These are phyloP conservation scores for Elsinoe fawcettii DNA, from an alignment of 2,329 filamentous ascomycete genomes.

Conservation along the genomic window DNA sequence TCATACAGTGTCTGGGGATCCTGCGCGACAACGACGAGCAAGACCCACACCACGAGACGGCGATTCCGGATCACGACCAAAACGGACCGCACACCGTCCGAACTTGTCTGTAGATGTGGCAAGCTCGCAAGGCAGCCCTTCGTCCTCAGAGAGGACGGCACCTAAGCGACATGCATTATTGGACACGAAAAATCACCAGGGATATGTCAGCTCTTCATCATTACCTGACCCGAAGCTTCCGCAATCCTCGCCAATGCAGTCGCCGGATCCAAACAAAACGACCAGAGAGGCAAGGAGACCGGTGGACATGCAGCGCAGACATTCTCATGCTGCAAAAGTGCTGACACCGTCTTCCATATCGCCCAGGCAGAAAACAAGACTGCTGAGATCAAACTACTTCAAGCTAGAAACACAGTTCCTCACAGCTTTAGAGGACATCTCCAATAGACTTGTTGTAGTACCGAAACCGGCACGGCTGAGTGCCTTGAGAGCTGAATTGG, in stretches of 20 bases:
- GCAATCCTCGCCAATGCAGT: background rate
- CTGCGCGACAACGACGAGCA: constrained; percentile 38
- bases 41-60: constrained; percentile 26
- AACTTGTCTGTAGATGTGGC: constrained; percentile 11
- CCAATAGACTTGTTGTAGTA: constrained; percentile 72
- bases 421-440: constrained; percentile 73
- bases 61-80: background rate
- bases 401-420: constrained; percentile 73
- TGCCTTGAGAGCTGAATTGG: constrained; percentile 71
- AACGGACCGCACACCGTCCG: background rate
- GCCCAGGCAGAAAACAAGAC: constrained; percentile 57
- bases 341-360: constrained; percentile 56
- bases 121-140: background rate
- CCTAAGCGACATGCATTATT: constrained; percentile 35
- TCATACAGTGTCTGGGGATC: constrained; percentile 54
- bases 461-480: constrained; percentile 75
- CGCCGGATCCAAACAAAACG: constrained; percentile 12
- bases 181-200: constrained; percentile 25
- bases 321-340: constrained; percentile 51
- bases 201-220: constrained; percentile 28
- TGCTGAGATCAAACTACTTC: constrained; percentile 75
- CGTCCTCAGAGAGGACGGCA: background rate
- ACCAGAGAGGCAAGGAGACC: constrained; percentile 24
- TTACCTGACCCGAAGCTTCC: constrained; percentile 26
- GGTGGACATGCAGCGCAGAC: constrained; percentile 38